Evolutionary conservation across 2,329 filamentous ascomycete genomes (phyloP), one percentile per base, ranked within the genome.

Genomic region (Ophiostoma sp.): DNA sequence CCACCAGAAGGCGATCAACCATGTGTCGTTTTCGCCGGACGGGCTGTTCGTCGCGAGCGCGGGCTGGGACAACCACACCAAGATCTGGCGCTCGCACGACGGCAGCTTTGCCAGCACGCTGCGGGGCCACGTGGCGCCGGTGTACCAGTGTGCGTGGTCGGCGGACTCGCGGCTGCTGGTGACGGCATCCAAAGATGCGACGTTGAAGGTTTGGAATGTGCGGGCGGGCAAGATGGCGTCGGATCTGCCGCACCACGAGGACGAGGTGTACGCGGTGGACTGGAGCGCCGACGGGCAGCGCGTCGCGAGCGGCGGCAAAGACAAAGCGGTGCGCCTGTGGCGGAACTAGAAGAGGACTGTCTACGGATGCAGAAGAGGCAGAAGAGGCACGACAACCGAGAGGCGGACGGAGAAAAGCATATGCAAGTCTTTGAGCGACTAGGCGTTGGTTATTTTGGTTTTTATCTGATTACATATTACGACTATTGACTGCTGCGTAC

Each of bases 1-100:
- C 2, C 95, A 99, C 75, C 92, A 97, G 77, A 98, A 98, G 79
- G 91, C 94, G 76, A 93, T 98, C 73, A 97, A 98, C 77, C 91
- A 97, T 76, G 93, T 98, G 64, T 90, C 89, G 0, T 98, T 98
- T 79, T 97, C 92, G 0, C 93, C 94, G 0, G 93, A 98, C 75
- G 94, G 93, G 45, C 83, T 86, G 8, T 84, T 94, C 69, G 93
- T 99, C 74, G 95, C 95, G 8, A 96, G 91, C 49, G 89, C 91
- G 8, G 89, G 89, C 4, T 99, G 94, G 81, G 95, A 99, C 77
- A 99, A 98, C 76, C 91, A 94, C 74, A 92, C 94, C 73, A 97
- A 97, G 79, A 80, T 97, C 40, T 98, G 93, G 93, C 91, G 88
- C 73, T 90, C 89, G 2, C 84, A 85, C 71, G 86, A 88, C 72